Conservation (phyloP, 176 grass and related monocot genomes). For the Oryza longistaminata region DNA sequence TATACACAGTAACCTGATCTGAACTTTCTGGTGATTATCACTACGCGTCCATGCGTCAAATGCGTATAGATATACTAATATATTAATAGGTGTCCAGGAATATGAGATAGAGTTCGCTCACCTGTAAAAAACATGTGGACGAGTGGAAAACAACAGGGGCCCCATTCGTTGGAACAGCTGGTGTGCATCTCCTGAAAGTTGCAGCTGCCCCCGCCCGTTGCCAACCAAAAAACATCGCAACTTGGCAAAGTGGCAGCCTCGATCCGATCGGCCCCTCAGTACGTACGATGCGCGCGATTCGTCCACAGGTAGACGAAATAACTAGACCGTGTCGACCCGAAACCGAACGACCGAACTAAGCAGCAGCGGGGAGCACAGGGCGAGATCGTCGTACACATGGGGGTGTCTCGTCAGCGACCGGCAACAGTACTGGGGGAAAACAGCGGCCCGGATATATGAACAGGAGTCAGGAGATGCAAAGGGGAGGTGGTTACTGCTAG, state of each 20-base stretch:
- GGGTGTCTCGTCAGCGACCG: constrained; percentile 21
- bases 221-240: neutral
- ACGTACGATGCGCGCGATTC: no score
- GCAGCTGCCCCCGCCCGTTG: no score
- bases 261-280: neutral
- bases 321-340: neutral
- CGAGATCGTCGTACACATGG: constrained; percentile 9
- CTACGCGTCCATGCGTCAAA: neutral
- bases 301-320: no score
- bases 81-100: neutral
- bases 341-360: neutral
- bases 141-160: neutral
- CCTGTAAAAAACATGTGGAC: neutral
- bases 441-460: neutral
- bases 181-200: neutral
- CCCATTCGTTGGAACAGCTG: neutral
- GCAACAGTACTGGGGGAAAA: neutral
- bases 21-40: neutral
- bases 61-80: neutral
- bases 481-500: neutral
- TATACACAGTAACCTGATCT: neutral
- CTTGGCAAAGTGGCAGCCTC: neutral
- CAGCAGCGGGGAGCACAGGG: neutral
- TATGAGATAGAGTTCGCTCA: neutral
- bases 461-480: neutral